Evolutionary conservation across 805 yeast genomes (phyloP).

Genomic region (Tetrapisispora taiwanensis): DNA sequence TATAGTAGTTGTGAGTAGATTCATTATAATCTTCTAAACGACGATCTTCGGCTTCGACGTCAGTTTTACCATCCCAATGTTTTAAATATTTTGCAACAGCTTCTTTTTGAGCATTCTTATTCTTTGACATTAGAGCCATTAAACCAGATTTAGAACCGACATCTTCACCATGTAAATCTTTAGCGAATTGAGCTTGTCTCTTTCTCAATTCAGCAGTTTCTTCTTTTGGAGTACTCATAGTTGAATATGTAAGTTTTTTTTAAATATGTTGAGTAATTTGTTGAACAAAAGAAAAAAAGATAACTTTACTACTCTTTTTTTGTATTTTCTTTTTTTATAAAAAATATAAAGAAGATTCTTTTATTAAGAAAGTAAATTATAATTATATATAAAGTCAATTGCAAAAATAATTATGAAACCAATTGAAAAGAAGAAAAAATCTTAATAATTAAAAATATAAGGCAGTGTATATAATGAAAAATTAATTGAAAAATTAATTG

Average conservation of each 20-base stretch:
- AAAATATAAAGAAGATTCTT: no score
- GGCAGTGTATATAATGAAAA: no score
- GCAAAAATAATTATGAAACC: no score
- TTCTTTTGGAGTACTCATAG: constrained; percentile 1
- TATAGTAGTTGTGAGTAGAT: constrained; percentile 90
- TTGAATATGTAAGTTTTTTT: background rate
- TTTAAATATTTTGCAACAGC: constrained; percentile 88
- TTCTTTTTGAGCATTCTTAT: constrained; percentile 66
- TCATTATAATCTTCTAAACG: constrained; percentile 80
- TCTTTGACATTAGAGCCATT: constrained; percentile 65
- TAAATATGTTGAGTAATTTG: background rate
- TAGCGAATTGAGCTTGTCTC: constrained; percentile 54
- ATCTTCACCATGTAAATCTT: constrained; percentile 75
- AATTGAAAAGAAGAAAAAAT: no score
- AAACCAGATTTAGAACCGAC: constrained; percentile 59
- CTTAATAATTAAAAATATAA: no score
- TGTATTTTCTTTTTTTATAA: no score
- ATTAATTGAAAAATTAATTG: no score
- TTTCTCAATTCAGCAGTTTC: constrained; percentile 20
- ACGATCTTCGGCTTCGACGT: constrained; percentile 55
- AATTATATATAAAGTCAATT: no score
- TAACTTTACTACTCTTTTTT: no score
- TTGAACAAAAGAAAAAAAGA: background rate
- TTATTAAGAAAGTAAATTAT: no score
- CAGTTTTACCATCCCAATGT: constrained; percentile 93